Percentiles rank a stretch among this genome's conserved stretches.
These are phyloP conservation scores for Colletotrichum chlorophyti DNA, from an alignment of 2,329 filamentous ascomycete species.

Conservation along the genomic window DNA sequence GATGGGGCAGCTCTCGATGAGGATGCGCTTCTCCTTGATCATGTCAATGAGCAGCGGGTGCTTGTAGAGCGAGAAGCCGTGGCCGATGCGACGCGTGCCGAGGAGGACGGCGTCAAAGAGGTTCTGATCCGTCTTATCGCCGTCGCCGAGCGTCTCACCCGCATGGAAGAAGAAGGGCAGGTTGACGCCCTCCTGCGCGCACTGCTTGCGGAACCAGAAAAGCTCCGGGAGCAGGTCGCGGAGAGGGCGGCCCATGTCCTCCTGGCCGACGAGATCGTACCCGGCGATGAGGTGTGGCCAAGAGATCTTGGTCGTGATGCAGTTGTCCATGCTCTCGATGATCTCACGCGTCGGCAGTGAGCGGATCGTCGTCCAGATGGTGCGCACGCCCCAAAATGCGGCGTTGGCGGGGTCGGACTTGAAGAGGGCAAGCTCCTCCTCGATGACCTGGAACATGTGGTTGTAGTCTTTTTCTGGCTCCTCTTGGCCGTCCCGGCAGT, in stretches of 20 bases:
- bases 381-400: constrained; percentile 78
- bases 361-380: constrained; percentile 80
- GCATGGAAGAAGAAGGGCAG: constrained; percentile 92
- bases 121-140: constrained; percentile 52
- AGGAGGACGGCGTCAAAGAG: constrained; percentile 82
- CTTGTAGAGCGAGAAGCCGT: constrained; percentile 82
- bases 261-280: constrained; percentile 86
- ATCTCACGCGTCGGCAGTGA: constrained; percentile 68
- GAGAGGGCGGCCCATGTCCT: constrained; percentile 75
- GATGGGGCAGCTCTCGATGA: constrained; percentile 83
- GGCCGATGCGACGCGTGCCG: constrained; percentile 80
- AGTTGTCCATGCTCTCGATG: constrained; percentile 79
- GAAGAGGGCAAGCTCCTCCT: constrained; percentile 77
- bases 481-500: constrained; percentile 65
- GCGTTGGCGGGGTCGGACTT: constrained; percentile 58
- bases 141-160: constrained; percentile 73
- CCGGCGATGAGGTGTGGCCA: constrained; percentile 78
- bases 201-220: constrained; percentile 86
- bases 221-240: constrained; percentile 76
- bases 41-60: constrained; percentile 83
- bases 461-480: constrained; percentile 66
- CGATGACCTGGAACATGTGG: constrained; percentile 70
- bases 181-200: constrained; percentile 72
- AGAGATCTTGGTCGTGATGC: constrained; percentile 75
- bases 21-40: constrained; percentile 80